Percentiles rank a stretch among this genome's conserved stretches.
Evolutionary conservation across 192 early-diverging fungal genomes (phyloP).

Genomic region (Backusella mclennaniae): DNA sequence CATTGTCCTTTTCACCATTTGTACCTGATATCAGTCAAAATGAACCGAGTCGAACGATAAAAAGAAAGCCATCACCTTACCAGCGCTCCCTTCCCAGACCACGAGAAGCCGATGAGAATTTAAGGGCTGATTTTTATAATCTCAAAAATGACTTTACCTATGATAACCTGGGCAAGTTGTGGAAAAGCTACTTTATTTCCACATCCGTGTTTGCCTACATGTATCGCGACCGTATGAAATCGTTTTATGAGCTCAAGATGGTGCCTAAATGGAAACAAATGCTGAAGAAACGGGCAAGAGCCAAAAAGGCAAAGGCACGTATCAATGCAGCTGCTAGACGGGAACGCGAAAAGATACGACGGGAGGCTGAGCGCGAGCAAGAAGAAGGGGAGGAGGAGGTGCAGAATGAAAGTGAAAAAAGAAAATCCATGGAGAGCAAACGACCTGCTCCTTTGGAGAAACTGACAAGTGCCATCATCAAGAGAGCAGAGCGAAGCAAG

Average conservation of each 20-base stretch:
- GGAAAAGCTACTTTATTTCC: slow-evolving; percentile 25
- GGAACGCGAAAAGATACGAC: not conserved
- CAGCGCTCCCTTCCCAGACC: not conserved
- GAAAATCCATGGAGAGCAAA: not conserved
- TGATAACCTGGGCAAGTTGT: slow-evolving; percentile 17
- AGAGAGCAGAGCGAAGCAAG: not conserved
- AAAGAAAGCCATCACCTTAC: not conserved
- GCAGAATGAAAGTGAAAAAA: not conserved
- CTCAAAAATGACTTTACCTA: not conserved
- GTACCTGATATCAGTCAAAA: not conserved
- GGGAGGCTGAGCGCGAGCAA: not conserved
- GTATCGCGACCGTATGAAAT: not conserved
- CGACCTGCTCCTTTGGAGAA: not conserved
- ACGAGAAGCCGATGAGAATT: not conserved
- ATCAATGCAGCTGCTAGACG: not conserved
- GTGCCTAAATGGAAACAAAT: not conserved
- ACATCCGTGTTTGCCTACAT: slow-evolving; percentile 9
- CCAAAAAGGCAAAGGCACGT: not conserved
- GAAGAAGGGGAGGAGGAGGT: not conserved
- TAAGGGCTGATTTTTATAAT: not conserved
- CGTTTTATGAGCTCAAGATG: not conserved
- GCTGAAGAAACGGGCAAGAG: slow-evolving; percentile 6
- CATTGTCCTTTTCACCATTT: not conserved
- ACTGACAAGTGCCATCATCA: not conserved
- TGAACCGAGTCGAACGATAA: not conserved